Evolutionary conservation across 768 basidiomycete genomes (phyloP).

Genomic region (Lyophyllum atratum): DNA sequence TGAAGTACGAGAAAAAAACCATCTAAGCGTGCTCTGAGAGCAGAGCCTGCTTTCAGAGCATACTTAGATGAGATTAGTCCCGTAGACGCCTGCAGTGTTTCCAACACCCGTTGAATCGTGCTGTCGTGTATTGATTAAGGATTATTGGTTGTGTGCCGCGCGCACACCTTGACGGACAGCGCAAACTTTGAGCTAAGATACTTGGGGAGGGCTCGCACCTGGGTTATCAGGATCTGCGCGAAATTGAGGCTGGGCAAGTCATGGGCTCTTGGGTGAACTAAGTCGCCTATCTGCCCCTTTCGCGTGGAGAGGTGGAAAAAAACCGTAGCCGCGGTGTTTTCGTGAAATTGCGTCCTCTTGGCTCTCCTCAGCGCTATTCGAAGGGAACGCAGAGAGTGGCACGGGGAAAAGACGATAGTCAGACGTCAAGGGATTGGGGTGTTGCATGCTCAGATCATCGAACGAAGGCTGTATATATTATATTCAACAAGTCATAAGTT

Average conservation of each 20-base stretch:
- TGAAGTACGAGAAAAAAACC: neutral
- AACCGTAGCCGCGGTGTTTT: neutral
- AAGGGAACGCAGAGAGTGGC: neutral
- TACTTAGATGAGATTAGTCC: neutral
- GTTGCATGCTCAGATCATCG: neutral
- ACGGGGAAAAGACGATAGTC: too few species aligned
- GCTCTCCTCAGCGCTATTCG: neutral
- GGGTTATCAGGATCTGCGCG: neutral
- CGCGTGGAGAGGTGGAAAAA: neutral
- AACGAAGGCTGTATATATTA: neutral
- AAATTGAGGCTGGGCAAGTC: too few species aligned
- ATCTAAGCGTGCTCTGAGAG: neutral
- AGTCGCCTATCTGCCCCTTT: neutral
- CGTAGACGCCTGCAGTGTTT: too few species aligned
- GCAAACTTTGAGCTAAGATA: neutral
- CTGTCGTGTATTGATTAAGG: too few species aligned
- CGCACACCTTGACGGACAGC: neutral
- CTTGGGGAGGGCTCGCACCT: neutral
- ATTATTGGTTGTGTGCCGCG: neutral
- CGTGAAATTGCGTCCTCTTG: neutral
- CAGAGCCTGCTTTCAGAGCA: conserved; percentile 1
- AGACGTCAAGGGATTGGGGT: neutral
- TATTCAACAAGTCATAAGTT: neutral
- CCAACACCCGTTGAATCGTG: too few species aligned
- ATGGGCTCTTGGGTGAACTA: neutral